A percentile compares a stretch with the other conserved stretches of the same genome.
Evolutionary conservation across 495 filamentous ascomycete genomes (phyloP).

Genomic region (Aspergillus sclerotioniger): DNA sequence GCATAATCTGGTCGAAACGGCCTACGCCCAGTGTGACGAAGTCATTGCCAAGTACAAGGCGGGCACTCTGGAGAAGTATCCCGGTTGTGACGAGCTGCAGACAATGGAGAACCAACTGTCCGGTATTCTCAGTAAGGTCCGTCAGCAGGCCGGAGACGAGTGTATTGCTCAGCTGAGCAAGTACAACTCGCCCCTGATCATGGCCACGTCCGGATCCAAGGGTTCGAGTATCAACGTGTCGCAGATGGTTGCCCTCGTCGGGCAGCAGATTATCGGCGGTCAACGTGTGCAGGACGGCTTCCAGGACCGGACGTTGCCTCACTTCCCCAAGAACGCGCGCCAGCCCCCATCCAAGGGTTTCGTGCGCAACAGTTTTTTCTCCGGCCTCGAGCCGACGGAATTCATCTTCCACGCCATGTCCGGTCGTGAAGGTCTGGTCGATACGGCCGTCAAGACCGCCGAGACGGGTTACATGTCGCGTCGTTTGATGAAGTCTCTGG

Average conservation of each 20-base stretch:
- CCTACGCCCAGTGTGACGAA: constrained; percentile 78
- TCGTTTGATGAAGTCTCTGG: constrained; percentile 94
- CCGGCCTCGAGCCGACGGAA: constrained; percentile 82
- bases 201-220: constrained; percentile 97
- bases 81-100: constrained; percentile 86
- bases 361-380: constrained; percentile 95
- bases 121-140: constrained; percentile 85
- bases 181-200: constrained; percentile 91
- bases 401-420: constrained; percentile 99
- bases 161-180: constrained; percentile 87
- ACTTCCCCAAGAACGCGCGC: constrained; percentile 90
- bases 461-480: constrained; percentile 99
- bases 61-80: constrained; percentile 74
- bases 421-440: constrained; percentile 95
- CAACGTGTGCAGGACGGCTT: constrained; percentile 94
- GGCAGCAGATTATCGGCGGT: constrained; percentile 94
- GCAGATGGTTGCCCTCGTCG: constrained; percentile 97
- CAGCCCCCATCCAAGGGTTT: constrained; percentile 94
- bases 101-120: constrained; percentile 90
- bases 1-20: constrained; percentile 68
- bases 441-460: constrained; percentile 99
- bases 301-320: constrained; percentile 89
- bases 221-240: constrained; percentile 97
- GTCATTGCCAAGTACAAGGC: constrained; percentile 78
- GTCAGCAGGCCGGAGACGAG: constrained; percentile 83